Conservation (phyloP, 2,329 filamentous ascomycete species). For the Dactylellina parvicollis region DNA sequence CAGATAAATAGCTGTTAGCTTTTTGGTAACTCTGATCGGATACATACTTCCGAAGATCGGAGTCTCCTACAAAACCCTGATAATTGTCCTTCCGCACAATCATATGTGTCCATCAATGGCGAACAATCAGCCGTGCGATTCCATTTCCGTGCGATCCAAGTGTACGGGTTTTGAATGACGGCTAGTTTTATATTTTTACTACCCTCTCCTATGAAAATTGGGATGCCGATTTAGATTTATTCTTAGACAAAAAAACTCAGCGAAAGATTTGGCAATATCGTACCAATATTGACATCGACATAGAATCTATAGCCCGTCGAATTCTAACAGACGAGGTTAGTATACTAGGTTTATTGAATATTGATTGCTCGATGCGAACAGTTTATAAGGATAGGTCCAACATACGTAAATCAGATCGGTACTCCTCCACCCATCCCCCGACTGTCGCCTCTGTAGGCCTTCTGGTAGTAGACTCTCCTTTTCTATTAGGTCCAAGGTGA, state of each 20-base stretch:
- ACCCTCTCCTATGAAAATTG: constrained; percentile 3
- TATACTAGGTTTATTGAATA: not conserved
- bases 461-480: not conserved
- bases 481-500: constrained; percentile 19
- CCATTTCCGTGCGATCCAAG: constrained; percentile 20
- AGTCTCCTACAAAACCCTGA: constrained; percentile 30
- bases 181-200: constrained; percentile 12
- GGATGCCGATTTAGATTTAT: not conserved
- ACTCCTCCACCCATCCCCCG: constrained; percentile 14
- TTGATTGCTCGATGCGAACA: not conserved
- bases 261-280: not conserved
- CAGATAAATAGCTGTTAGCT: not conserved
- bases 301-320: constrained; percentile 15
- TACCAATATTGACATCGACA: constrained; percentile 27
- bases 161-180: constrained; percentile 28
- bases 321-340: constrained; percentile 13
- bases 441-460: not conserved
- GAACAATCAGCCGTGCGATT: constrained; percentile 20
- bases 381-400: not conserved
- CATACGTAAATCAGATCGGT: constrained; percentile 34
- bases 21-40: not conserved
- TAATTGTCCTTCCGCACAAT: not conserved
- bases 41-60: not conserved
- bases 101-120: not conserved
- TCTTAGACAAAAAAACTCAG: not conserved